These are phyloP conservation scores for Sporothrix humicola DNA, from an alignment of 2,329 filamentous ascomycete species.

Conservation along the genomic window DNA sequence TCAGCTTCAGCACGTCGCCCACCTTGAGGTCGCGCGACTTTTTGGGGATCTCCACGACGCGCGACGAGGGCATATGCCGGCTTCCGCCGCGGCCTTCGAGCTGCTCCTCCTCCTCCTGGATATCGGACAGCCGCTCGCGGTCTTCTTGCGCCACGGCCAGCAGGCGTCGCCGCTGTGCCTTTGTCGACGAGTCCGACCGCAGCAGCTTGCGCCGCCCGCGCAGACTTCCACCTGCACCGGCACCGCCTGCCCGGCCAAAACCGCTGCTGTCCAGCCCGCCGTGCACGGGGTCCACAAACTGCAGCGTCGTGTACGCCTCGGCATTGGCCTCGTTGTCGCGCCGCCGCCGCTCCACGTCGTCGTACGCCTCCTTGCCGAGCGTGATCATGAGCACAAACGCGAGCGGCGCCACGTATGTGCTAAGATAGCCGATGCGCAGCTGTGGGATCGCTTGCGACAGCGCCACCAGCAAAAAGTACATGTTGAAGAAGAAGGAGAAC, in stretches of 20 bases:
- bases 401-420: conserved; percentile 90
- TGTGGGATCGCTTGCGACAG: conserved; percentile 90
- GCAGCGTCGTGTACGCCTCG: conserved; percentile 80
- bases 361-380: conserved; percentile 91
- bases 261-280: conserved; percentile 37
- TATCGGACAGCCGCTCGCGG: conserved; percentile 63
- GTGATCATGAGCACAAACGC: conserved; percentile 92
- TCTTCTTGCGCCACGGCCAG: conserved; percentile 38
- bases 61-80: conserved; percentile 51
- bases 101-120: conserved; percentile 70
- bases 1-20: conserved; percentile 91
- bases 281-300: conserved; percentile 65
- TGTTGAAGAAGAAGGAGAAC: conserved; percentile 99
- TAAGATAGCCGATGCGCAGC: conserved; percentile 89
- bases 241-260: neutral
- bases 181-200: conserved; percentile 53
- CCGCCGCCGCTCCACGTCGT: conserved; percentile 84
- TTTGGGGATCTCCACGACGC: conserved; percentile 71
- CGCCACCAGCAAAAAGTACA: conserved; percentile 96
- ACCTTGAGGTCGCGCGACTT: conserved; percentile 89
- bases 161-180: conserved; percentile 48
- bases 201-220: conserved; percentile 49
- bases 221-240: conserved; percentile 30
- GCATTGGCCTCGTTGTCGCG: conserved; percentile 94
- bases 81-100: conserved; percentile 46